Percentiles rank a stretch among this genome's conserved stretches.
Conservation (phyloP, 169 alveolate genomes). For the Eimeria praecox region DNA sequence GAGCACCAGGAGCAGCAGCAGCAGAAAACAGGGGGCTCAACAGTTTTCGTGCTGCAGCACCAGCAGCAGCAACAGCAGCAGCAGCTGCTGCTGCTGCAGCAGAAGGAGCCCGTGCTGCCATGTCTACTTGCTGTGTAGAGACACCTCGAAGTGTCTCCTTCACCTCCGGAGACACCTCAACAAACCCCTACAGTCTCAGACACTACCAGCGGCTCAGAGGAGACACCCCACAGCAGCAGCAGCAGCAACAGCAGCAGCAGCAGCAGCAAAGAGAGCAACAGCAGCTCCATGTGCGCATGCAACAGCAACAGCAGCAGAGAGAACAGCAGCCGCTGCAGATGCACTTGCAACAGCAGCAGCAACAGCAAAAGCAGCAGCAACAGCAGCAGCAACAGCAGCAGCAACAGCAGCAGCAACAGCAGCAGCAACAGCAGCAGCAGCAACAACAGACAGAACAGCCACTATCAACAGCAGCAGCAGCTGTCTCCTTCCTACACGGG, state of each 20-base stretch:
- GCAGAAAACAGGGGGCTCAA: slow-evolving; percentile 1
- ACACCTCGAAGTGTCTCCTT: not conserved
- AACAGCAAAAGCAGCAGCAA: not conserved
- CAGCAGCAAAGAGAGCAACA: not conserved
- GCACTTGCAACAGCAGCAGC: slow-evolving; percentile 12
- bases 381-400: not conserved
- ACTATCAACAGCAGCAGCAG: slow-evolving; percentile 12
- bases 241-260: not conserved
- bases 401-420: not conserved
- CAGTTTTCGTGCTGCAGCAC: not conserved
- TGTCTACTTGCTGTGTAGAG: not conserved
- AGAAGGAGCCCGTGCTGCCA: not conserved
- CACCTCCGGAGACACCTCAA: not conserved
- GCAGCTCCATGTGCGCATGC: slow-evolving; percentile 41
- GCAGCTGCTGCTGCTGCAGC: slow-evolving; percentile 7
- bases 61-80: not conserved
- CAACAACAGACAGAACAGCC: not conserved
- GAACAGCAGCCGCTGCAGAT: too few relatives aligned
- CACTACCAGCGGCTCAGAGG: not conserved
- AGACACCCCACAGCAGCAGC: not conserved
- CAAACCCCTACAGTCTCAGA: not conserved
- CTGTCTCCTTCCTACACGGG: slow-evolving; percentile 23
- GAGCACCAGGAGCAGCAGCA: slow-evolving; percentile 29
- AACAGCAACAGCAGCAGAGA: slow-evolving; percentile 1
- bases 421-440: slow-evolving; percentile 36